Evolutionary conservation across 2,329 filamentous ascomycete genomes (phyloP).

Genomic region (Chaetomiaceae sp.): DNA sequence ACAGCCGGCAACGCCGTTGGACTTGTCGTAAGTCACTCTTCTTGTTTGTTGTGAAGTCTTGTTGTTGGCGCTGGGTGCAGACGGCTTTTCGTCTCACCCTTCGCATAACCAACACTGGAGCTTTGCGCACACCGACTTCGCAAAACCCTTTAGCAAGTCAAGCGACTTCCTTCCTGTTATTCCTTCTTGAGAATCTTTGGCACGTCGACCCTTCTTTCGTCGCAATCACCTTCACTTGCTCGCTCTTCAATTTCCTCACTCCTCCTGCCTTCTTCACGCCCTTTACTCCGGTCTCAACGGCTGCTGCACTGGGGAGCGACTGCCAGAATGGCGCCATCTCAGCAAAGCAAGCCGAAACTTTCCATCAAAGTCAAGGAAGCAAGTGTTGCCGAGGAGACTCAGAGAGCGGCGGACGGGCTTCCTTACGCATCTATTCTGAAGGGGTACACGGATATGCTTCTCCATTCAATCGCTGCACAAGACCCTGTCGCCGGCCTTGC

Average conservation of each 20-base stretch:
- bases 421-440: constrained; percentile 22
- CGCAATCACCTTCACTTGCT: background rate
- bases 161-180: too few relatives aligned
- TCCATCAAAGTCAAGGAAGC: constrained; percentile 5
- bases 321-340: constrained; percentile 1
- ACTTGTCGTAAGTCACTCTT: constrained; percentile 55
- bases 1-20: constrained; percentile 57
- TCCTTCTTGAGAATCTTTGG: background rate
- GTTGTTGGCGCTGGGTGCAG: constrained; percentile 5
- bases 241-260: background rate
- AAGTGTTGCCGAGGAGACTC: background rate
- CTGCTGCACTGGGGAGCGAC: background rate
- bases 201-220: background rate
- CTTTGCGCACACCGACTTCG: background rate
- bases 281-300: background rate
- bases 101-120: background rate
- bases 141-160: too few relatives aligned
- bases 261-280: background rate
- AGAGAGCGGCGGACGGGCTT: constrained; percentile 11
- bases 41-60: background rate
- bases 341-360: constrained; percentile 3
- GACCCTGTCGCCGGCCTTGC: background rate
- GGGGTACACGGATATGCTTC: constrained; percentile 18
- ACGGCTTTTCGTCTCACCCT: background rate
- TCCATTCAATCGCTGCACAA: background rate